Percentiles rank a stretch among this genome's conserved stretches.
These are phyloP conservation scores for Bothriochloa decipiens DNA, from an alignment of 176 grass and related monocot species.

Conservation along the genomic window DNA sequence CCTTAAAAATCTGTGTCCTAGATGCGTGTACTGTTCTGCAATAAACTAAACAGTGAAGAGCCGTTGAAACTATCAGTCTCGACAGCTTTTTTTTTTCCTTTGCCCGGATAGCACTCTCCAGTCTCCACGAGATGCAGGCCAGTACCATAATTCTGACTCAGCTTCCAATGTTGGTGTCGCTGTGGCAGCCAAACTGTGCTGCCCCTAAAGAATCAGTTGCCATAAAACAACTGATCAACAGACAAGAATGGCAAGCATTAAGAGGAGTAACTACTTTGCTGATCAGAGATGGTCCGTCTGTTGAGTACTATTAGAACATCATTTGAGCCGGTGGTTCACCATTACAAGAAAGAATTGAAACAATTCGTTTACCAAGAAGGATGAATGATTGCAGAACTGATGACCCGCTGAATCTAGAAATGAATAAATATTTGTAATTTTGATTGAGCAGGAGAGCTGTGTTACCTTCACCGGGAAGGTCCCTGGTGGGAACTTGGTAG, in stretches of 20 bases:
- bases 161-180: background rate
- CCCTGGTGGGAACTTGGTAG: conserved; percentile 88
- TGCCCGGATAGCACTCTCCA: background rate
- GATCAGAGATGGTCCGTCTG: background rate
- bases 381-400: conserved; percentile 22
- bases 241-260: conserved; percentile 5
- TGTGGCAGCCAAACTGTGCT: conserved; percentile 4
- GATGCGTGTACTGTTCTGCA: conserved; percentile 1
- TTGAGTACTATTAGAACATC: background rate
- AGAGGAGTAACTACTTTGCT: background rate
- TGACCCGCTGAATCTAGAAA: background rate
- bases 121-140: background rate
- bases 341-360: background rate
- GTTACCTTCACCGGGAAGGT: conserved; percentile 96
- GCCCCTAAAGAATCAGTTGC: background rate
- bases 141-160: background rate
- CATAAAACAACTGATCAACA: conserved; percentile 4
- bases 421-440: background rate
- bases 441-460: conserved; percentile 10
- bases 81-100: background rate
- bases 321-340: background rate
- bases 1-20: conserved; percentile 7
- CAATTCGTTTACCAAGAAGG: background rate
- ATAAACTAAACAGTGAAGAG: conserved; percentile 27
- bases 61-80: conserved; percentile 16